Percentiles rank a stretch among this genome's conserved stretches.
Conservation (phyloP, 148 eudicot species). For the Nepenthes mirabilis region DNA sequence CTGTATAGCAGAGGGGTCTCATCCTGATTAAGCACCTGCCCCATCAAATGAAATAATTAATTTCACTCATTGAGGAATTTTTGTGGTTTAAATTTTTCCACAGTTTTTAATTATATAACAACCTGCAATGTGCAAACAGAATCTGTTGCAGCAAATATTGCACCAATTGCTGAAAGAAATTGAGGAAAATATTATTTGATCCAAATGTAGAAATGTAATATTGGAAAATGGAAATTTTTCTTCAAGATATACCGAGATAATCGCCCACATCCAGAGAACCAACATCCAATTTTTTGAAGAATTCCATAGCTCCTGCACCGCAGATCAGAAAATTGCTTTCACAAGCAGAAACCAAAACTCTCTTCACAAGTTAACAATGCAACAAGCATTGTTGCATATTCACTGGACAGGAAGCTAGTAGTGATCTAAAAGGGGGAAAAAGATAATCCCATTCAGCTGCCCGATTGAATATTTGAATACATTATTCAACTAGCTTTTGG, state of each 20-base stretch:
- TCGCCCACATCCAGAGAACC: slow-evolving; percentile 48
- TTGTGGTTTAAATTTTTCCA: not conserved
- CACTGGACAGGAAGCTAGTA: not conserved
- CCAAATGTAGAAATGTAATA: not conserved
- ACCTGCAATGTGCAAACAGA: slow-evolving; percentile 94
- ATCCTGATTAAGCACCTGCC: slow-evolving; percentile 80
- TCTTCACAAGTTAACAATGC: not conserved
- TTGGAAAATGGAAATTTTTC: not conserved
- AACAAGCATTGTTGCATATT: not conserved
- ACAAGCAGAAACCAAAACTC: not conserved
- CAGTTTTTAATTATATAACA: slow-evolving; percentile 1
- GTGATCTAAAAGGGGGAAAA: too few species aligned
- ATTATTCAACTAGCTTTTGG: too few species aligned
- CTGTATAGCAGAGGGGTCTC: slow-evolving; percentile 74
- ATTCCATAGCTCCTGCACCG: slow-evolving; percentile 38
- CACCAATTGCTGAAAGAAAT: slow-evolving; percentile 56
- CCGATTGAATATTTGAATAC: too few species aligned
- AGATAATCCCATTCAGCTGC: too few species aligned
- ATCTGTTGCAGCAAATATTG: slow-evolving; percentile 84
- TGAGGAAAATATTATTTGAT: not conserved
- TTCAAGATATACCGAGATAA: slow-evolving; percentile 46
- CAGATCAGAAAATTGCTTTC: not conserved
- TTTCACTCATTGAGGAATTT: not conserved
- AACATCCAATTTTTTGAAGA: slow-evolving; percentile 37
- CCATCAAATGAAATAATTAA: slow-evolving; percentile 8